These are phyloP conservation scores for Aspergillus sp. DNA, from an alignment of 2,329 filamentous ascomycete genomes.

Conservation along the genomic window DNA sequence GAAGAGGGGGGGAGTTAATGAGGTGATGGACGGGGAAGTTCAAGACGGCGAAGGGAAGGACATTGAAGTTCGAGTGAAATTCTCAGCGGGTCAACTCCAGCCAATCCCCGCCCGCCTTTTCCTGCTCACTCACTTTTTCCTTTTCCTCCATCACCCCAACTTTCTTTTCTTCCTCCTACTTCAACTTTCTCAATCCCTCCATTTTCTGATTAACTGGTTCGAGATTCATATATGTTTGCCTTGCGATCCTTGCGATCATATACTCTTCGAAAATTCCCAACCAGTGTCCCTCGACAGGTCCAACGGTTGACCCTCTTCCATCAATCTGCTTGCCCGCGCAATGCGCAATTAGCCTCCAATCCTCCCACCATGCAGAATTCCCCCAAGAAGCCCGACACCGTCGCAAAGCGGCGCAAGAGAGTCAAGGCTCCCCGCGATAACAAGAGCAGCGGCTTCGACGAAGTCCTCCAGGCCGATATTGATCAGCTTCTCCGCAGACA, in stretches of 20 bases:
- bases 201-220: background rate
- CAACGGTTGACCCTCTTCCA: conserved; percentile 12
- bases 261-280: conserved; percentile 1
- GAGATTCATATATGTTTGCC: conserved; percentile 12
- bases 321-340: conserved; percentile 14
- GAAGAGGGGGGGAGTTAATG: conserved; percentile 5
- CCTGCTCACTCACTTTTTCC: conserved; percentile 13
- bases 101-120: conserved; percentile 28
- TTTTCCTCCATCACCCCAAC: conserved; percentile 9
- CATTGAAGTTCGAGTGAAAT: conserved; percentile 24
- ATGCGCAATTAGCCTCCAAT: conserved; percentile 25
- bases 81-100: conserved; percentile 26
- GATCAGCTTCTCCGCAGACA: conserved; percentile 44
- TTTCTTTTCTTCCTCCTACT: conserved; percentile 4
- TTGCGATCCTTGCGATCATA: conserved; percentile 9
- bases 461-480: conserved; percentile 67
- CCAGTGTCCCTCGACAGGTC: conserved; percentile 5
- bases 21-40: conserved; percentile 11
- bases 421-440: conserved; percentile 60
- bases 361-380: conserved; percentile 29
- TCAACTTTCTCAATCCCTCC: background rate
- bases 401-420: conserved; percentile 47
- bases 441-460: conserved; percentile 64
- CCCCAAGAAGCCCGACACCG: conserved; percentile 27
- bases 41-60: conserved; percentile 13